Conservation (phyloP, 192 early-diverging fungal species). For the Coemansia biformis region DNA sequence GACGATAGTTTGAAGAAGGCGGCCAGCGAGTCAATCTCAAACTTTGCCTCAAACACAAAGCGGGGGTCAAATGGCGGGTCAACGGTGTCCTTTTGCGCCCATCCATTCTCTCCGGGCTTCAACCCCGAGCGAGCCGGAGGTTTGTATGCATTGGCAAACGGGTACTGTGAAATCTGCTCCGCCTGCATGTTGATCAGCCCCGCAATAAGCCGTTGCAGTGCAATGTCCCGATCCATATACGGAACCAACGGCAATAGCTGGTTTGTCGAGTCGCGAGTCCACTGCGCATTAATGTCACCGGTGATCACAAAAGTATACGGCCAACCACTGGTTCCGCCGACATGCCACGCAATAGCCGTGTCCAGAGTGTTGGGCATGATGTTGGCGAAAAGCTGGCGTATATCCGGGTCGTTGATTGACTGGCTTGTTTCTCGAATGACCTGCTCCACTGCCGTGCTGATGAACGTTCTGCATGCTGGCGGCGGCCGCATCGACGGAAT, state of each 20-base stretch:
- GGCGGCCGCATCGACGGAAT: constrained; percentile 48
- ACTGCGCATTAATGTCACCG: constrained; percentile 67
- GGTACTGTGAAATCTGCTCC: constrained; percentile 31
- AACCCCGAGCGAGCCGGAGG: constrained; percentile 45
- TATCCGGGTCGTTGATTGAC: constrained; percentile 51
- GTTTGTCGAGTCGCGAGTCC: constrained; percentile 69
- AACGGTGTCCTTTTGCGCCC: constrained; percentile 17
- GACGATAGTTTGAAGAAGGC: constrained; percentile 57
- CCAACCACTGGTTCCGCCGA: constrained; percentile 12
- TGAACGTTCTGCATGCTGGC: constrained; percentile 49
- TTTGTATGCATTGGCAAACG: constrained; percentile 66
- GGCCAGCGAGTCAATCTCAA: constrained; percentile 63
- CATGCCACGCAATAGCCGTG: constrained; percentile 63
- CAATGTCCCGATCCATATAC: constrained; percentile 31
- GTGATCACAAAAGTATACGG: constrained; percentile 65
- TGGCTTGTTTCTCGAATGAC: constrained; percentile 26
- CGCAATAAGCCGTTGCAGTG: constrained; percentile 47
- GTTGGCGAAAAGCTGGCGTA: constrained; percentile 55
- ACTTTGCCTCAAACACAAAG: constrained; percentile 56
- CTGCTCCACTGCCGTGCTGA: constrained; percentile 46
- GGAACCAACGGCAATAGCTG: constrained; percentile 58
- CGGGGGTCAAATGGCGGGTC: constrained; percentile 19
- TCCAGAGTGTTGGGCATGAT: constrained; percentile 67
- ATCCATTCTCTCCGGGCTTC: constrained; percentile 21
- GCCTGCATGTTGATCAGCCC: constrained; percentile 59